Percentiles rank a stretch among this genome's conserved stretches.
phyloP scores from a whole-genome alignment of 164 flowering plant species.

The Piper betle region DNA sequence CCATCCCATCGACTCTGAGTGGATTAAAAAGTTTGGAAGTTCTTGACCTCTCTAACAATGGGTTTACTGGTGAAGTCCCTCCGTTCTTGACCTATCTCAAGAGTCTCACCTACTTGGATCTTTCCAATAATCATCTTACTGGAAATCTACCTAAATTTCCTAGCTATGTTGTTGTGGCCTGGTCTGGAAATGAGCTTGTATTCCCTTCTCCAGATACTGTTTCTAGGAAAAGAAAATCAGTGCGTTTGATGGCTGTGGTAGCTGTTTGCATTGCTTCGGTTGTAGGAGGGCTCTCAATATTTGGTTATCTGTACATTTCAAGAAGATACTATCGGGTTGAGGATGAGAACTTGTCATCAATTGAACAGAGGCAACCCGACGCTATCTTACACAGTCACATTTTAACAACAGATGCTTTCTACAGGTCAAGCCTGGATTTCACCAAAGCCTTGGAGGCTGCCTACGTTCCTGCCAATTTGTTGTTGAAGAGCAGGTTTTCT shows the following conservation, averaged over 20 bases:
- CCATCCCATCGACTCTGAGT: slow-evolving; percentile 32
- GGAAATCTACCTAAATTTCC: too few species aligned
- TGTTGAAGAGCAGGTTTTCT: slow-evolving; percentile 46
- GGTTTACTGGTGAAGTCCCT: slow-evolving; percentile 47
- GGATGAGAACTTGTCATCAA: slow-evolving; percentile 15
- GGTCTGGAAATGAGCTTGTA: too few species aligned
- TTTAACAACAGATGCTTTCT: slow-evolving; percentile 35
- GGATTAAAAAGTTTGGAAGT: slow-evolving; percentile 21
- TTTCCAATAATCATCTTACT: slow-evolving; percentile 45
- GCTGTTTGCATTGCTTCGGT: slow-evolving; percentile 22
- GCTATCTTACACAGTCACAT: slow-evolving; percentile 24
- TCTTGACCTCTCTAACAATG: slow-evolving; percentile 54
- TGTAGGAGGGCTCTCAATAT: slow-evolving; percentile 11
- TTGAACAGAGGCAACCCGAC: slow-evolving; percentile 23
- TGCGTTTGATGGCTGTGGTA: slow-evolving; percentile 12
- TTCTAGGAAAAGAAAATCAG: slow-evolving; percentile 18
- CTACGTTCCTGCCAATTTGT: slow-evolving; percentile 24
- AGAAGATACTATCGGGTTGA: slow-evolving; percentile 26
- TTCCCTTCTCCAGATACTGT: neutral
- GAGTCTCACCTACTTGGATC: slow-evolving; percentile 28
- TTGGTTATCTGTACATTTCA: slow-evolving; percentile 16
- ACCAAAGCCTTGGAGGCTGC: slow-evolving; percentile 46
- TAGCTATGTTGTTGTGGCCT: too few species aligned
- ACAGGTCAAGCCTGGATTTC: slow-evolving; percentile 43
- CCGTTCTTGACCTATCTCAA: slow-evolving; percentile 11